A percentile compares a stretch with the other conserved stretches of the same genome.
Conservation (phyloP, 2,329 filamentous ascomycete genomes). For the Xylaria sp. region DNA sequence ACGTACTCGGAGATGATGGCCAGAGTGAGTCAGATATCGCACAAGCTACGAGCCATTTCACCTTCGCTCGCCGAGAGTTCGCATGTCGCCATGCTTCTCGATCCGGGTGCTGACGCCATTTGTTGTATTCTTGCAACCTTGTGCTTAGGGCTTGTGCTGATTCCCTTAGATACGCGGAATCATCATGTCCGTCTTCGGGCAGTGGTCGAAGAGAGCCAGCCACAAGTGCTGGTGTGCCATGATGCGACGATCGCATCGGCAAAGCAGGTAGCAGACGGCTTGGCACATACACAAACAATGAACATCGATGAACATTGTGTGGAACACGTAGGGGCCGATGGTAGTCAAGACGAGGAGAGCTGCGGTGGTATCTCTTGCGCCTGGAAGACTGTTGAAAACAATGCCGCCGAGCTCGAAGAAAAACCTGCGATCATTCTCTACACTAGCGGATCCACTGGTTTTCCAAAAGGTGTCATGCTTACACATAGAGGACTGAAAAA, state of each 20-base stretch:
- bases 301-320: neutral
- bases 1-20: conserved; percentile 27
- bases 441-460: conserved; percentile 30
- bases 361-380: no score
- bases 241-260: neutral
- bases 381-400: no score
- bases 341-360: no score
- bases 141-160: conserved; percentile 45
- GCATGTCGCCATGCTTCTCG: conserved; percentile 49
- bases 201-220: conserved; percentile 3
- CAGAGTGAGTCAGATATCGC: conserved; percentile 41
- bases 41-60: conserved; percentile 46
- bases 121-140: conserved; percentile 42
- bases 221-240: conserved; percentile 6
- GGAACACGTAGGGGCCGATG: no score
- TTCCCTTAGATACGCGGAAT: conserved; percentile 50
- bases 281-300: neutral
- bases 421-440: conserved; percentile 45
- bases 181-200: neutral
- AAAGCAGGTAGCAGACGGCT: neutral
- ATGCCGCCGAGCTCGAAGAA: neutral
- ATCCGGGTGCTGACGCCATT: conserved; percentile 28
- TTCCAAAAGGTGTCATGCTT: conserved; percentile 22
- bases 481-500: neutral
- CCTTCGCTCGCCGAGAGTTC: conserved; percentile 26